Percentiles rank a stretch among this genome's conserved stretches.
phyloP scores from a whole-genome alignment of 371 early-diverging fungal genomes.

The Circinella umbellata region DNA sequence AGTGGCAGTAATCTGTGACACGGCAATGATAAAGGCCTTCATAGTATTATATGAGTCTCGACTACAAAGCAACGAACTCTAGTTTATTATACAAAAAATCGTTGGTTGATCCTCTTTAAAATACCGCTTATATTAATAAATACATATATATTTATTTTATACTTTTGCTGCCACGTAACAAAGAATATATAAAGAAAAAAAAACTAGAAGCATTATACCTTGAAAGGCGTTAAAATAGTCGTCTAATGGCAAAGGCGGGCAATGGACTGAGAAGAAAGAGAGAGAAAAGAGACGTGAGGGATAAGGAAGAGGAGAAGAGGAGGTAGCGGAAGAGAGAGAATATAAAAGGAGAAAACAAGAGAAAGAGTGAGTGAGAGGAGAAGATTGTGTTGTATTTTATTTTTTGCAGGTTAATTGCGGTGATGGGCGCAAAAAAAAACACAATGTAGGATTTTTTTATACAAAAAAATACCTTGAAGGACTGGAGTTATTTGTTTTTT shows the following conservation, averaged over 20 bases:
- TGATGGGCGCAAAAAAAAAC: constrained; percentile 9
- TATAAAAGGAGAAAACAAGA: neutral
- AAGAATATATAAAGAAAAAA: neutral
- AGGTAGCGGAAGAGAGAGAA: neutral
- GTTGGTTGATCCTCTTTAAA: neutral
- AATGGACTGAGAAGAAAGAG: neutral
- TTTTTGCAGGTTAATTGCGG: neutral
- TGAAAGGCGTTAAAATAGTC: neutral
- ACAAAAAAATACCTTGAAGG: constrained; percentile 12
- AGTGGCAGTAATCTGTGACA: constrained; percentile 31
- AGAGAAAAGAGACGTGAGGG: neutral
- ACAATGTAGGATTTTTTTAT: neutral
- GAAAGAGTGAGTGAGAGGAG: neutral
- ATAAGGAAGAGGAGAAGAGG: neutral
- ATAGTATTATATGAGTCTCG: neutral
- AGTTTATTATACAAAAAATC: neutral
- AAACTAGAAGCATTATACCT: neutral
- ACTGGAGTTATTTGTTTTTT: constrained; percentile 11
- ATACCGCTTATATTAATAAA: neutral
- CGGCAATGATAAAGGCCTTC: constrained; percentile 27
- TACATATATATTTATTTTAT: too few relatives aligned
- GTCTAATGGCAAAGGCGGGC: constrained; percentile 1
- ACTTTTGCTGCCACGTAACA: neutral
- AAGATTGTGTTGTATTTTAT: neutral
- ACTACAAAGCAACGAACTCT: neutral